A percentile compares a stretch with the other conserved stretches of the same genome.
Conservation (phyloP, 192 early-diverging fungal species). For the Neocallimastix lanati region DNA sequence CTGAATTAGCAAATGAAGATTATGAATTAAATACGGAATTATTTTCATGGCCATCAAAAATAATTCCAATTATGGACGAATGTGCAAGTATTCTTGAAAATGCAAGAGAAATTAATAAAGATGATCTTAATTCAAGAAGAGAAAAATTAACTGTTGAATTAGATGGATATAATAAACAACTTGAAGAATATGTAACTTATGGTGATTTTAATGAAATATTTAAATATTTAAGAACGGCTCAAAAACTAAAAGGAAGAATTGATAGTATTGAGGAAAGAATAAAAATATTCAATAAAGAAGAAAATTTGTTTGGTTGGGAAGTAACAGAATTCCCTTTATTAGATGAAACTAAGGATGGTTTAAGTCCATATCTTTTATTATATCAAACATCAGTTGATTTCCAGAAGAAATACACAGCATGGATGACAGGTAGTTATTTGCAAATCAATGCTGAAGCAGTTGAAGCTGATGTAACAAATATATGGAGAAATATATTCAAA, state of each 20-base stretch:
- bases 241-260: slow-evolving; percentile 30
- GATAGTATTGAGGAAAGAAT: slow-evolving; percentile 29
- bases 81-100: slow-evolving; percentile 20
- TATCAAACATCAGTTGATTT: slow-evolving; percentile 46
- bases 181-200: slow-evolving; percentile 35
- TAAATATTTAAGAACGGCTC: slow-evolving; percentile 37
- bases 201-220: slow-evolving; percentile 37
- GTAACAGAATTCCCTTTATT: slow-evolving; percentile 24
- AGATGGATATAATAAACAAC: slow-evolving; percentile 35
- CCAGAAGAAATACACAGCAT: slow-evolving; percentile 31
- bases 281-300: slow-evolving; percentile 27
- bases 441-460: slow-evolving; percentile 40
- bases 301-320: slow-evolving; percentile 39
- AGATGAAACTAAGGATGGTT: slow-evolving; percentile 12
- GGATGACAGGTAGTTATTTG: slow-evolving; percentile 41
- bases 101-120: slow-evolving; percentile 25
- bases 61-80: slow-evolving; percentile 25
- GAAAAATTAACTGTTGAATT: slow-evolving; percentile 29
- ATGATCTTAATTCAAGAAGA: slow-evolving; percentile 28
- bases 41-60: slow-evolving; percentile 36
- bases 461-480: slow-evolving; percentile 34
- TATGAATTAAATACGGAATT: slow-evolving; percentile 33
- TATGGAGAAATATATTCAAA: slow-evolving; percentile 40
- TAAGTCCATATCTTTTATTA: slow-evolving; percentile 29
- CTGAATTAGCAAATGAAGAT: slow-evolving; percentile 30